Base-by-base conservation (phyloP, 2,329 filamentous ascomycete genomes). In the Xylariaceae sp. region DNA sequence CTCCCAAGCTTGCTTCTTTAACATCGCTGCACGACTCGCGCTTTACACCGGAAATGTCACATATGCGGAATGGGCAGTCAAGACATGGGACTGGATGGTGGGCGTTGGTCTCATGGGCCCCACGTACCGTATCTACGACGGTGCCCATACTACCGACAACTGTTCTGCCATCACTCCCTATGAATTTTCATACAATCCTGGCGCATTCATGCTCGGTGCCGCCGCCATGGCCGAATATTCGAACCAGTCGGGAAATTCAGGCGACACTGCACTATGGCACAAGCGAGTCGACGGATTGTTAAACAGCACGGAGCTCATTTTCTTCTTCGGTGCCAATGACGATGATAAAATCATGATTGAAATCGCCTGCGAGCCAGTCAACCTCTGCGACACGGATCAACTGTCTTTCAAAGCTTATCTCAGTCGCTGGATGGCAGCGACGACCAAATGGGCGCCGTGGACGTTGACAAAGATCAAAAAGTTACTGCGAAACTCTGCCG, bases 41-140 rank as follows among this genome's bases (percentile, higher is more conserved):
- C 76, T 83, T 19, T 94, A 90, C 65, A 95, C 90, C 0, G 82
- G 82, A 14, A 92, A 95, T 60, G 62, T 75, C 38, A 88, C 87
- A 0, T 95, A 95, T 64, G 76, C 81, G 1, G 80, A 89, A 5
- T 94, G 88, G 89, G 89, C 89, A 0, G 79, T 83, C 17, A 83
- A 72, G 57, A 79, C 81, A 1, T 96, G 88, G 72, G 75, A 88
- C 44, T 89, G 86, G 86, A 83, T 82, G 66, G 63, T 67, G 3
- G 64, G 61, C 6, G 70, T 82, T 41, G 73, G 79, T 1, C 76
- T 89, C 46, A 77, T 89, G 52, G 75, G 82, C 60, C 64, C 76
- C 6, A 71, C 77, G 3, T 87, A 79, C 63, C 73, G 77, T 42
- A 72, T 88, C 15, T 86, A 76, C 57, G 85, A 86, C 58, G 85